Base-by-base conservation (phyloP, 2,329 filamentous ascomycete species). In the Verticillium tricorpus region DNA sequence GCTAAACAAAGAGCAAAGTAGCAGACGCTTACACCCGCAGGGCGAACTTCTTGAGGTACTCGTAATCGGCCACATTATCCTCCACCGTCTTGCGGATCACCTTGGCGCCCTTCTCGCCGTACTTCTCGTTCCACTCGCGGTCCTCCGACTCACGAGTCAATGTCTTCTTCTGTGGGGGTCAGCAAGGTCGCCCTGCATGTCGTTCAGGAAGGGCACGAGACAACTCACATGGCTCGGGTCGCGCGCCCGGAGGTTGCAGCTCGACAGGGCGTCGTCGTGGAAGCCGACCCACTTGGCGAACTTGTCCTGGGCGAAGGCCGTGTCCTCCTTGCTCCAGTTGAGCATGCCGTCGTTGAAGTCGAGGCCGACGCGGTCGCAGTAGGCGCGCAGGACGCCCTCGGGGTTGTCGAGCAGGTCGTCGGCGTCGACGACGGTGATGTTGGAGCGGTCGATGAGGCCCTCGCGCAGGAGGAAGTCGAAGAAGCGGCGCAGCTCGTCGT, bases 221-320 rank as follows among this genome's bases (percentile, higher is more conserved):
- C 34, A 19, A 75, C 82, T 74, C 76, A 88, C 85, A 73, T 85
- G 81, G 31, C 86, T 84, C 66, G 88, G 82, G 56, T 82, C 80
- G 71, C 91, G 82, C 2, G 91, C 86, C 72, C 89, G 89, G 70
- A 99, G 79, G 64, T 87, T 88, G 40, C 83, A 89, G 72, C 91
- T 96, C 67, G 90, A 82, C 69, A 98, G 91, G 15, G 93, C 95
- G 80, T 98, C 95, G 68, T 98, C 91, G 74, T 98, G 95, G 79
- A 96, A 98, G 12, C 95, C 95, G 68, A 88, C 90, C 95, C 95
- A 98, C 80, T 99, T 98, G 78, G 93, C 92, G 77, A 98, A 98
- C 19, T 88, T 88, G 65, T 86, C 82, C 67, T 84, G 82, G 3
- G 93, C 94, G 64, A 85, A 80, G 59, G 92, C 87, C 69, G 89